These are phyloP conservation scores for Schizosaccharomyces lindneri DNA, from an alignment of 805 yeast species.

Conservation along the genomic window DNA sequence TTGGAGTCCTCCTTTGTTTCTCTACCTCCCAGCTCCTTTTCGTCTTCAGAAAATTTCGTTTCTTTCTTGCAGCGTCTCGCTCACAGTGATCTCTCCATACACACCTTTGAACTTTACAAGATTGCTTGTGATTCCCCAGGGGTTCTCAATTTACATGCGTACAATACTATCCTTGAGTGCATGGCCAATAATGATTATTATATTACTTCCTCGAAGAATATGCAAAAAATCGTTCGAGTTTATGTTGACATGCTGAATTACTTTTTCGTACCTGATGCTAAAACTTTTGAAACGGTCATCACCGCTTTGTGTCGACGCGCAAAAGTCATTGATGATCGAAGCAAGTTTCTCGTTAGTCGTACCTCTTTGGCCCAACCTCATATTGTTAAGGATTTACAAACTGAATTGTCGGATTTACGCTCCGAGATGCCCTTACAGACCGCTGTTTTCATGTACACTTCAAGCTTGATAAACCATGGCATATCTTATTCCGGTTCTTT, in stretches of 20 bases:
- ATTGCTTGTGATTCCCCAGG: not conserved
- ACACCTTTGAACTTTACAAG: not conserved
- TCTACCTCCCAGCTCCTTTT: not conserved
- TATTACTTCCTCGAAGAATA: not conserved
- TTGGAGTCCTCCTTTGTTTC: conserved; percentile 3
- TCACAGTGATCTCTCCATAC: not conserved
- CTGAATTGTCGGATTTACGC: not conserved
- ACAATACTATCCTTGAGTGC: not conserved
- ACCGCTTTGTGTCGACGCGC: not conserved
- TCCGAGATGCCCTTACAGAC: not conserved
- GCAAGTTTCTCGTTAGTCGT: not conserved
- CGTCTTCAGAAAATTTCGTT: not conserved
- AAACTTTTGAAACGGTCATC: not conserved
- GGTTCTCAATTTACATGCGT: not conserved
- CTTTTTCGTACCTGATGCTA: not conserved
- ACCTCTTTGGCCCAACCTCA: not conserved
- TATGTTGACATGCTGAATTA: not conserved
- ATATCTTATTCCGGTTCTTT: not conserved
- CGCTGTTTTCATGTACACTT: not conserved
- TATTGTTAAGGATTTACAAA: not conserved
- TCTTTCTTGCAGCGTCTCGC: not conserved
- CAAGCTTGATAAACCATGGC: not conserved
- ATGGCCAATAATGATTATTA: not conserved
- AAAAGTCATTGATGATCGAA: not conserved
- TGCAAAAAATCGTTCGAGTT: not conserved